Evolutionary conservation across 768 basidiomycete genomes (phyloP).

Genomic region (Phaeolepiota aurea): DNA sequence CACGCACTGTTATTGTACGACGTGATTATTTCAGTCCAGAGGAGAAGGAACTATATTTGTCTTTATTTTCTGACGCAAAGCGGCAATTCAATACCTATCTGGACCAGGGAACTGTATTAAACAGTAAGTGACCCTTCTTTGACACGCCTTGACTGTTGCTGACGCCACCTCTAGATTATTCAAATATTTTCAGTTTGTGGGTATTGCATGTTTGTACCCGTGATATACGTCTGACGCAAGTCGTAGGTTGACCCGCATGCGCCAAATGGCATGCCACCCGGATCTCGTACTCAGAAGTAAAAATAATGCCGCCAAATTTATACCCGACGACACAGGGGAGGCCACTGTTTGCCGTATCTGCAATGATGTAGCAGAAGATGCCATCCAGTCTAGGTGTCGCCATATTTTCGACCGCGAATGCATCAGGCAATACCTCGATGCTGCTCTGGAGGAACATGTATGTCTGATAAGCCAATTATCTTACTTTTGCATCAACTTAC

Average conservation of each 20-base stretch:
- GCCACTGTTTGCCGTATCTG: constrained; percentile 91
- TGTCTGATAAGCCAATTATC: constrained; percentile 13
- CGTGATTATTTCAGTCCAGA: constrained; percentile 92
- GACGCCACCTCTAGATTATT: constrained; percentile 53
- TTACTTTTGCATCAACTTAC: constrained; percentile 1
- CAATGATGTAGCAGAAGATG: constrained; percentile 94
- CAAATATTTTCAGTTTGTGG: constrained; percentile 79
- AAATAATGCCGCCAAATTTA: constrained; percentile 59
- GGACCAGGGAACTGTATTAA: constrained; percentile 82
- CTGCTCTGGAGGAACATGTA: constrained; percentile 57
- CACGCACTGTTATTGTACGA: constrained; percentile 81
- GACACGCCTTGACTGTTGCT: background rate
- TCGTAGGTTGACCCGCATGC: constrained; percentile 86
- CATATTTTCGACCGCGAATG: constrained; percentile 97
- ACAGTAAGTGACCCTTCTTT: constrained; percentile 51
- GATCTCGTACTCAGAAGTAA: constrained; percentile 89
- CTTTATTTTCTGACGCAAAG: constrained; percentile 88
- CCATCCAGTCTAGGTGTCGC: constrained; percentile 86
- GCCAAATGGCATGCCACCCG: constrained; percentile 92
- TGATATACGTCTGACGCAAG: constrained; percentile 8
- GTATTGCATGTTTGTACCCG: constrained; percentile 11
- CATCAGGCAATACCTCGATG: constrained; percentile 85
- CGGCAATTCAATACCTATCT: constrained; percentile 89
- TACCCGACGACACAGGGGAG: constrained; percentile 52
- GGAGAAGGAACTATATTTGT: constrained; percentile 91